Evolutionary conservation across 441 rosid species (phyloP), one percentile per base, ranked within the genome.

Genomic region (Eutrema salsugineum): DNA sequence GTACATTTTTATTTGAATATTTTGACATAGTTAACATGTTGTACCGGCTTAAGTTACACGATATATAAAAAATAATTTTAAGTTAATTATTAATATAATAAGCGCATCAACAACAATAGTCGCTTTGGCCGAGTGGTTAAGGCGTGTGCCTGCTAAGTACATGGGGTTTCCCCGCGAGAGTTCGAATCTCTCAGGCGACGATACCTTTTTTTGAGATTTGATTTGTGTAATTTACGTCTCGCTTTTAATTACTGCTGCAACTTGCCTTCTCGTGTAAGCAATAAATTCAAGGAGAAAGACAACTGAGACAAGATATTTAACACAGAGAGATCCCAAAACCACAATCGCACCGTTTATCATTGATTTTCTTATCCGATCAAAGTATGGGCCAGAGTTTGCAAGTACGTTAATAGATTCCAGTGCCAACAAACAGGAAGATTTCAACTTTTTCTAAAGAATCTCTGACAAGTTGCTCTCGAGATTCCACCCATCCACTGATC

Each of bases 81-180:
- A n/a, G n/a, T n/a, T n/a, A n/a, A n/a, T n/a, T n/a, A n/a, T n/a
- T n/a, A n/a, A n/a, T n/a, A n/a, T n/a, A n/a, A n/a, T n/a, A n/a
- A n/a, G n/a, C n/a, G n/a, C n/a, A n/a, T n/a, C n/a, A n/a, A n/a
- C n/a, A n/a, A n/a, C n/a, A n/a, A n/a, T n/a, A 62, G 85, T 82
- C 84, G 83, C 83, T 82, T 82, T 82, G 87, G 84, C 84, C 85
- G 93, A 91, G 97, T 87, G 96, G 98, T 91, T 88, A 91, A 93
- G 97, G 94, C 92, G 96, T 87, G 96, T 93, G 97, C 98, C 97
- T 90, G 94, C 94, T 86, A 88, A 90, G 96, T 86, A 88, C 92
- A 83, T 91, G 95, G 97, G 99, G 79, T 91, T 75, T 87, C 81
- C 97, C 95, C 95, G 94, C 95, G 97, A 89, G 98, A 91, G 97